phyloP scores from a whole-genome alignment of 1,139 yeast species.

The Suhomyces chickasaworum region DNA sequence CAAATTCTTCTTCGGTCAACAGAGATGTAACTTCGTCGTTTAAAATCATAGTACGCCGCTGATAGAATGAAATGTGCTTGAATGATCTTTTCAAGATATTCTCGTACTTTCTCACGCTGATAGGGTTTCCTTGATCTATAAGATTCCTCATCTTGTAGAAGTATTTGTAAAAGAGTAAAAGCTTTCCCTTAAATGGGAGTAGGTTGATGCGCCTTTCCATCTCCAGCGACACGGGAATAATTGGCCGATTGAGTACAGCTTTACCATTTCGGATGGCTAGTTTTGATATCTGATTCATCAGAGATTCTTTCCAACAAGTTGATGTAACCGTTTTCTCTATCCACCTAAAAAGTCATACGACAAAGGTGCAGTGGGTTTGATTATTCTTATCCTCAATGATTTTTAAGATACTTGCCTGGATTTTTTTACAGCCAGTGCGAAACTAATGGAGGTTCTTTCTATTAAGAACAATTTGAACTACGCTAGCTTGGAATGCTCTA shows the following conservation, averaged over 20 bases:
- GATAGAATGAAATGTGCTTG: conserved; percentile 24
- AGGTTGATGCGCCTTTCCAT: conserved; percentile 6
- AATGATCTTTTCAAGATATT: conserved; percentile 32
- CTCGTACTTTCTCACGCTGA: conserved; percentile 20
- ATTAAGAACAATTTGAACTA: conserved; percentile 17
- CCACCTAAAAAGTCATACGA: too few species aligned
- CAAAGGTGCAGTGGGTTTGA: too few species aligned
- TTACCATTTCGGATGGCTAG: conserved; percentile 10
- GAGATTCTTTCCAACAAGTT: background rate
- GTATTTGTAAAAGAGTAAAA: conserved; percentile 31
- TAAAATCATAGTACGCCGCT: conserved; percentile 18
- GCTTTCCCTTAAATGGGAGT: conserved; percentile 16
- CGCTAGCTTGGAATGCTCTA: conserved; percentile 17
- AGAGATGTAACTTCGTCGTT: conserved; percentile 10
- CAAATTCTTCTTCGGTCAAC: conserved; percentile 20
- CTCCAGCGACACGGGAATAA: conserved; percentile 10
- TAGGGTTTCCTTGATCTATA: conserved; percentile 21
- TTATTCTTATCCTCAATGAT: too few species aligned
- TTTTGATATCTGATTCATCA: conserved; percentile 1
- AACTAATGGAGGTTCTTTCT: conserved; percentile 9
- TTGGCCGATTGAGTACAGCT: conserved; percentile 12
- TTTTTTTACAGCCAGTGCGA: conserved; percentile 8
- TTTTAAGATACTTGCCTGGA: too few species aligned
- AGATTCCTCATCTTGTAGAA: conserved; percentile 36
- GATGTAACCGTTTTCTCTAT: background rate